These are phyloP conservation scores for Beauveria varroae DNA, from an alignment of 2,329 filamentous ascomycete genomes.

Conservation along the genomic window DNA sequence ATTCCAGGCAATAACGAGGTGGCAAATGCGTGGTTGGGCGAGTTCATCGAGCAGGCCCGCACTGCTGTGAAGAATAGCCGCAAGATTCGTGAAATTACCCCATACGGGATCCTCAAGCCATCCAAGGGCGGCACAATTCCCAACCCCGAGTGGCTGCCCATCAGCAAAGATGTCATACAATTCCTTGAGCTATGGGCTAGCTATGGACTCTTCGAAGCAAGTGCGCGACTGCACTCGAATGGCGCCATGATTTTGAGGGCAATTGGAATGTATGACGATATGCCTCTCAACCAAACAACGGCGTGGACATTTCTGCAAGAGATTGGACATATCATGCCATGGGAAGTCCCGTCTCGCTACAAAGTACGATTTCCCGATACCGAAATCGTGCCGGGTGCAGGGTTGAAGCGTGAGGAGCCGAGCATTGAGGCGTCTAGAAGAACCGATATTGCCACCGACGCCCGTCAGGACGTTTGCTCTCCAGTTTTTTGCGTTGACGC, in stretches of 20 bases:
- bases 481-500: slow-evolving; percentile 69
- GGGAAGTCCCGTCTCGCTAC: slow-evolving; percentile 61
- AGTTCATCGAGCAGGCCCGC: slow-evolving; percentile 44
- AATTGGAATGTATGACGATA: slow-evolving; percentile 50
- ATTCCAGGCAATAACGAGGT: slow-evolving; percentile 15
- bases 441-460: slow-evolving; percentile 36
- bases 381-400: slow-evolving; percentile 33
- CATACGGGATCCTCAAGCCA: slow-evolving; percentile 37
- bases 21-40: slow-evolving; percentile 22
- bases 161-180: slow-evolving; percentile 44
- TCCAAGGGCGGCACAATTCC: slow-evolving; percentile 18
- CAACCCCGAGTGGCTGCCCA: slow-evolving; percentile 22
- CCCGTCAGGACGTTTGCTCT: slow-evolving; percentile 47
- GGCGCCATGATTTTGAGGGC: slow-evolving; percentile 58
- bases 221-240: slow-evolving; percentile 50
- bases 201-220: slow-evolving; percentile 43
- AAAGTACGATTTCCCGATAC: slow-evolving; percentile 46
- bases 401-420: slow-evolving; percentile 30
- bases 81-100: slow-evolving; percentile 38
- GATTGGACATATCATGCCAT: slow-evolving; percentile 61
- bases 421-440: slow-evolving; percentile 26
- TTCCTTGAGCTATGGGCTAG: slow-evolving; percentile 66
- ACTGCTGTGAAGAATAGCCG: slow-evolving; percentile 45
- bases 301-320: slow-evolving; percentile 66
- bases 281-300: slow-evolving; percentile 33